Evolutionary conservation across 176 grass and related monocot genomes (phyloP).

Genomic region (Puya raimondii): DNA sequence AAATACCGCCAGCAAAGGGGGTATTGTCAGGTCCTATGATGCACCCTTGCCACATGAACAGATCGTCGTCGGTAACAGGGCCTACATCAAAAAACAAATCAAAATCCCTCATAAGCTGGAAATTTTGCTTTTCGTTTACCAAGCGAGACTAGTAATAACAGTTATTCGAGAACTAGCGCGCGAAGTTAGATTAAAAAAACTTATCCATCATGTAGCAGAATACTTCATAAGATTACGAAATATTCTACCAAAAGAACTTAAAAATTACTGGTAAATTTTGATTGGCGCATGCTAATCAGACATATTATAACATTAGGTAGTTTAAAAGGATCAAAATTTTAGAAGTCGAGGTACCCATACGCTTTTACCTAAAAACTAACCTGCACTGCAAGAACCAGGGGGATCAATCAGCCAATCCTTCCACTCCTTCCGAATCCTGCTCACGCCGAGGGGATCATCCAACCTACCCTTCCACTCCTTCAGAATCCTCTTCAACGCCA

Average conservation of each 20-base stretch:
- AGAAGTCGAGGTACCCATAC: no score
- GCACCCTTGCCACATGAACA: conserved; percentile 90
- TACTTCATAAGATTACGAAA: no score
- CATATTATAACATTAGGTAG: no score
- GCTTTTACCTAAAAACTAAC: neutral
- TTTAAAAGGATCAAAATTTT: no score
- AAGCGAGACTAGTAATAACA: no score
- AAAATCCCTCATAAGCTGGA: neutral
- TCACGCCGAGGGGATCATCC: conserved; percentile 38
- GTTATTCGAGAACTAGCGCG: no score
- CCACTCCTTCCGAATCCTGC: conserved; percentile 1
- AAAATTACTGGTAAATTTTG: no score
- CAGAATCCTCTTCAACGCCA: conserved; percentile 89
- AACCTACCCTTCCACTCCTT: conserved; percentile 90
- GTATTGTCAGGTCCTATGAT: conserved; percentile 84
- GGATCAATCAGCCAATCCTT: neutral
- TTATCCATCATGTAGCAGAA: no score
- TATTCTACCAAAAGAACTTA: no score
- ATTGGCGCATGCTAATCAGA: neutral
- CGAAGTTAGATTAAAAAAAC: no score
- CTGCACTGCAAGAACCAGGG: neutral
- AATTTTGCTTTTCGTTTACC: no score
- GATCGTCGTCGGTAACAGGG: conserved; percentile 67
- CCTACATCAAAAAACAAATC: conserved; percentile 24
- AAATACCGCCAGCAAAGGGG: conserved; percentile 80